A percentile compares a stretch with the other conserved stretches of the same genome.
Conservation (phyloP, 805 yeast genomes). For the Sugiyamaella qingdaonensis region DNA sequence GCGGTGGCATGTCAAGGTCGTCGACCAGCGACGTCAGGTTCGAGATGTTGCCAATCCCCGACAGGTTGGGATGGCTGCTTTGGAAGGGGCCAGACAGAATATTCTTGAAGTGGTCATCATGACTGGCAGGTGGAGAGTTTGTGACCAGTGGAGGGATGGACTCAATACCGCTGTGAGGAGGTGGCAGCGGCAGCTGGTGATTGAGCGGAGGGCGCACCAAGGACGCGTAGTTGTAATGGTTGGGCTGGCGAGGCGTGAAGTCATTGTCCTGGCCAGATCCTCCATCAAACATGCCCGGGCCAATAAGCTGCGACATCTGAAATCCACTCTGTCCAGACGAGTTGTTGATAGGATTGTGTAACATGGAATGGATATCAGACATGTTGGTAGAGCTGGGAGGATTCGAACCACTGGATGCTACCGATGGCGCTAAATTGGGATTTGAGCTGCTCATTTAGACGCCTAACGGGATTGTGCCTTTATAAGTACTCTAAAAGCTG, state of each 20-base stretch:
- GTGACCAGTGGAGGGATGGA: neutral
- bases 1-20: neutral
- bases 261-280: neutral
- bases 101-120: neutral
- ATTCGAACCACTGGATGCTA: neutral
- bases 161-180: neutral
- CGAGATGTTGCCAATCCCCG: neutral
- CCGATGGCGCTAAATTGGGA: neutral
- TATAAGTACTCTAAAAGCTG: neutral
- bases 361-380: neutral
- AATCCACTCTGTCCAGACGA: neutral
- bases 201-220: neutral
- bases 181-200: neutral
- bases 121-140: neutral
- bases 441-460: neutral
- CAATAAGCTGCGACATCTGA: neutral
- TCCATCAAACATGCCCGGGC: conserved; percentile 1
- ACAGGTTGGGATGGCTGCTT: neutral
- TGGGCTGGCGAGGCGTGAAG: neutral
- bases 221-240: neutral
- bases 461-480: neutral
- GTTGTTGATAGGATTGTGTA: neutral
- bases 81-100: neutral
- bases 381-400: neutral
- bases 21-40: conserved; percentile 1